Evolutionary conservation across 1,284 basidiomycete genomes (phyloP).

Genomic region (Puccinia coronata): DNA sequence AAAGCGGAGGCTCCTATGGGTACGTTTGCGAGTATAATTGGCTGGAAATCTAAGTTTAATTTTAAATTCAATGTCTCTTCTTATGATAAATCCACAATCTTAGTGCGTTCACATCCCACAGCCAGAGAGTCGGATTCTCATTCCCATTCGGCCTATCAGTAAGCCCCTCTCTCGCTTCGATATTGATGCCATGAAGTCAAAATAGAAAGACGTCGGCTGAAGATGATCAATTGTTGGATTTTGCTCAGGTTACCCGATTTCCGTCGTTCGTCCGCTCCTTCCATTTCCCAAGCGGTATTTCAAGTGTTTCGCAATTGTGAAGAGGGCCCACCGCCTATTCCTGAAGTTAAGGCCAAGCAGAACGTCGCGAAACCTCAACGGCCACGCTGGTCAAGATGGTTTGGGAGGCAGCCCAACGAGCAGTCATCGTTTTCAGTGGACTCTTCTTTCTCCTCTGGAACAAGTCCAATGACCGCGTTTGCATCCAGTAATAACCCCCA

Average conservation of each 20-base stretch:
- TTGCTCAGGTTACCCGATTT: background rate
- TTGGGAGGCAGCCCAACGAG: background rate
- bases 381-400: constrained; percentile 18
- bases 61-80: background rate
- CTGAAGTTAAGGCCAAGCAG: background rate
- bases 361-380: background rate
- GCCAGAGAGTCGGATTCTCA: background rate
- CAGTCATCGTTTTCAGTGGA: background rate
- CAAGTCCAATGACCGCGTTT: background rate
- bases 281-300: background rate
- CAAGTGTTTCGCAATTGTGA: background rate
- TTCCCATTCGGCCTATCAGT: background rate
- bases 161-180: too few species aligned
- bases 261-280: background rate
- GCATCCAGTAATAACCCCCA: background rate
- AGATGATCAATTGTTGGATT: background rate
- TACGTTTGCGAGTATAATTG: background rate
- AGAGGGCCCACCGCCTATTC: background rate
- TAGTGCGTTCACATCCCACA: background rate
- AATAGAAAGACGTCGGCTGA: background rate
- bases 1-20: background rate
- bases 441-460: background rate
- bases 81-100: background rate
- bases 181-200: background rate
- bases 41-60: background rate